Evolutionary conservation across 78 protist genomes (phyloP), one percentile per base, ranked within the genome.

Genomic region (Dictyostelium firmibasis): DNA sequence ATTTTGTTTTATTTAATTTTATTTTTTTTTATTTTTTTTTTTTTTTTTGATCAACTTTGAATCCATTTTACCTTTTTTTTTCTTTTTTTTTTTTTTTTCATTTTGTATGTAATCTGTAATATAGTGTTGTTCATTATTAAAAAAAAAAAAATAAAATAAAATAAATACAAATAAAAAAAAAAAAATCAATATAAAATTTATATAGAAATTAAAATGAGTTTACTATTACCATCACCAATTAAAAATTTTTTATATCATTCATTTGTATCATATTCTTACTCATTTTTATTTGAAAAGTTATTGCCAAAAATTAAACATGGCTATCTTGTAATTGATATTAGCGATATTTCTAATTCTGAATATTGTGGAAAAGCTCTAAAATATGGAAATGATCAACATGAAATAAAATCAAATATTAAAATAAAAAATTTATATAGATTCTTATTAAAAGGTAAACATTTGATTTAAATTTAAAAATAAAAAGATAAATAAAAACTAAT

Each of bases 371-470:
- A 23, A 47, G 75, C 70, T 47, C 44, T 85, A 43, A 31, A 31
- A 18, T 85, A 47, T 72, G 91, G 91, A 31, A 82, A 85, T 31
- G 76, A 50, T 18, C 53, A 81, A 9, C 16, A 62, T 81, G 64
- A 44, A 50, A 36, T 29, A 31, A 41, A 85, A 72, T 41, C 85
- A 57, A 75, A 14, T 13, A 75, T 86, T 1, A 31, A 29, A 3
- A 77, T 86, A 14, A 36, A 3, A 4, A 77, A 86, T 41, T 41
- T 86, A 20, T 77, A 86, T 16, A 86, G 83, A 53, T 86, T 86
- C 62, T 43, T 60, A 25, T 13, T 81, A 14, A 86, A 86, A 78
- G 84, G 92, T 85, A 85, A 64, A 5, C 20, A 18, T 47, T 23
- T 14, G 8, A n/a, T n/a, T n/a, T n/a, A 41, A 50, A 7, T 1